Evolutionary conservation across 345 rosid genomes (phyloP).

Genomic region (Eucalyptus curtisii): DNA sequence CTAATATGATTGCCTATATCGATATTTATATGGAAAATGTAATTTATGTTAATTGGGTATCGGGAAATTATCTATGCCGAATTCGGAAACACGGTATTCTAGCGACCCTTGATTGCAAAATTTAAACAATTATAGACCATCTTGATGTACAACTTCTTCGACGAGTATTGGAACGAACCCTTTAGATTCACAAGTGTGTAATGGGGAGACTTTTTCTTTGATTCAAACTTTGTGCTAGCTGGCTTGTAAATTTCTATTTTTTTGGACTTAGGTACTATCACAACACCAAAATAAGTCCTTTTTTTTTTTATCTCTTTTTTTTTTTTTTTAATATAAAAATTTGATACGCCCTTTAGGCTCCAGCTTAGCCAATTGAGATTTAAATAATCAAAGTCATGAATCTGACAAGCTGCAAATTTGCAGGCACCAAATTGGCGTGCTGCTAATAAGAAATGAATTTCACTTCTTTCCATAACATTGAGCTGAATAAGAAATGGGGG

Average conservation of each 20-base stretch:
- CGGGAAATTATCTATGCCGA: too few relatives aligned
- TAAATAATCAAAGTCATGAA: not conserved
- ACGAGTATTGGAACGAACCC: not conserved
- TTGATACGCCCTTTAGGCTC: not conserved
- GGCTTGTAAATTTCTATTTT: not conserved
- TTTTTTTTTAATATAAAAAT: not conserved
- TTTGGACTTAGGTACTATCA: not conserved
- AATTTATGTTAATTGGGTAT: too few relatives aligned
- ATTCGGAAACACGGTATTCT: too few relatives aligned
- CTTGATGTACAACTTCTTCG: not conserved
- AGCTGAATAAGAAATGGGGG: not conserved
- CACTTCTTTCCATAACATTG: not conserved
- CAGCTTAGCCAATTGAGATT: not conserved
- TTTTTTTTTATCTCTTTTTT: not conserved
- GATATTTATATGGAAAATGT: not conserved
- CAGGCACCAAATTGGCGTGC: not conserved
- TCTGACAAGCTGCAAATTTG: not conserved
- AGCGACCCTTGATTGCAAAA: too few relatives aligned
- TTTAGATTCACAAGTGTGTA: not conserved
- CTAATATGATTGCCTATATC: not conserved
- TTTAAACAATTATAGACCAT: not conserved
- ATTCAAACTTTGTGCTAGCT: not conserved
- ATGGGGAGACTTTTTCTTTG: not conserved
- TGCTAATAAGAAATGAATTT: not conserved
- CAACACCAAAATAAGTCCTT: not conserved